Base-by-base conservation (phyloP, 345 rosid genomes). In the Eucalyptus erythrocorys region DNA sequence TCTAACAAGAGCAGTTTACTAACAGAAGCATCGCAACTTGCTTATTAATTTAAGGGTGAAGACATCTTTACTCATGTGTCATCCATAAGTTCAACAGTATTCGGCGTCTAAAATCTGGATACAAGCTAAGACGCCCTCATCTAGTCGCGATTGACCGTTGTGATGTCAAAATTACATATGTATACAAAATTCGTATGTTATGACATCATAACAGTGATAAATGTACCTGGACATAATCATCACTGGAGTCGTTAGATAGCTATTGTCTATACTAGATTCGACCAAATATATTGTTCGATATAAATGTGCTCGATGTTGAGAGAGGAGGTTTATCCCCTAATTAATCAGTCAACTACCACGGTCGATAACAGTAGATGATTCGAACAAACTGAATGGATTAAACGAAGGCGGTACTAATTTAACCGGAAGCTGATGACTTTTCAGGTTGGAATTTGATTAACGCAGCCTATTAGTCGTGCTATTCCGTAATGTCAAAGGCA, bases 121-220 rank as follows among this genome's bases (percentile, higher is more conserved):
- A 3, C 42, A 68, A 68, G 42, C 40, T 32, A 68, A 16, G 80
- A 68, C 19, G 24, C 80, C 32, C 42, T 32, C 0, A 1, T 66
- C 11, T 30, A 13, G 2, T 61, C 1, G 37, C 4, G 37, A 30
- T 30, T 61, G 37, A 61, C 34, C 0, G 0, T 13, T 30, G 3
- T 30, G 5, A 61, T 13, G 34, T 61, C 71, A 61, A 0, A 30
- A 61, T 61, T 3, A 61, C 71, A 61, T 37, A 61, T 13, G 71
- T 30, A 30, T 7, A 61, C 3, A 61, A 30, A 71, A 19, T 34
- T 34, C 2, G 4, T 16, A 34, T 1, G 6, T 2, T 16, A 71
- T 10, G 10, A 22, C 2, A 68, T 71, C 43, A 8, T 30, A 34
- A 22, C 3, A 68, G 43, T 5, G 24, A 68, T 68, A 7, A 34